Evolutionary conservation across 129 eudicot genomes (phyloP).

Genomic region (Sambucus nigra): DNA sequence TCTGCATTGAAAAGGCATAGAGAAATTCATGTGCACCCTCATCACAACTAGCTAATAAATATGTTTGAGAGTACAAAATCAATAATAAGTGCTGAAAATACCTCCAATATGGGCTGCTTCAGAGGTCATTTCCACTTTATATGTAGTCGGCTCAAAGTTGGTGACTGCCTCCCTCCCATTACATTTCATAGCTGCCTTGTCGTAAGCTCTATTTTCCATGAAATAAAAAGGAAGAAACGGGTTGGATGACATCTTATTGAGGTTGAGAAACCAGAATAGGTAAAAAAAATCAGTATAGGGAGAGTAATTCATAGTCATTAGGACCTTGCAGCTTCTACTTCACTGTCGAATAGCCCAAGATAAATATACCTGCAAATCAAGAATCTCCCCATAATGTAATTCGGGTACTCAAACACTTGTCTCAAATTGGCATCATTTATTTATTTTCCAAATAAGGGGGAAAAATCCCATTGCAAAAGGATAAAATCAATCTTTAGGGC

Average conservation of each 20-base stretch:
- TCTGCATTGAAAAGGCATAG: slow-evolving; percentile 19
- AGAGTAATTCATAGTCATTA: slow-evolving; percentile 36
- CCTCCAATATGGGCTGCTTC: slow-evolving; percentile 23
- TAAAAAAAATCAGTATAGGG: slow-evolving; percentile 15
- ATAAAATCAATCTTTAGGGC: neutral
- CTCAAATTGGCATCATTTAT: slow-evolving; percentile 14
- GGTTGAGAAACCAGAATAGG: slow-evolving; percentile 24
- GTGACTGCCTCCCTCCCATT: slow-evolving; percentile 71
- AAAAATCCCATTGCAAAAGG: slow-evolving; percentile 3
- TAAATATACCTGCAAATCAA: slow-evolving; percentile 62
- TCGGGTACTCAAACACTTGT: slow-evolving; percentile 18
- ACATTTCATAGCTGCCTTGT: slow-evolving; percentile 59
- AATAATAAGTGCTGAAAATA: slow-evolving; percentile 9
- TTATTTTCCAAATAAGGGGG: slow-evolving; percentile 8
- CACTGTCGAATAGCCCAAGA: slow-evolving; percentile 79
- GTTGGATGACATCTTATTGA: slow-evolving; percentile 30
- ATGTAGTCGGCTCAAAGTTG: slow-evolving; percentile 53
- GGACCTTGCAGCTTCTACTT: slow-evolving; percentile 81
- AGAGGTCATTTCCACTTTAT: slow-evolving; percentile 23
- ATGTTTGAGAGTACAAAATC: neutral
- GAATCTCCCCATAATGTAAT: slow-evolving; percentile 34
- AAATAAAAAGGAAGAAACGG: slow-evolving; percentile 22
- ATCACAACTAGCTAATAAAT: neutral
- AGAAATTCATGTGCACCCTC: slow-evolving; percentile 5
- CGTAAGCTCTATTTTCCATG: slow-evolving; percentile 53